A percentile compares a stretch with the other conserved stretches of the same genome.
phyloP scores from a whole-genome alignment of 78 protist genomes.

The Polysphondylium violaceum region DNA sequence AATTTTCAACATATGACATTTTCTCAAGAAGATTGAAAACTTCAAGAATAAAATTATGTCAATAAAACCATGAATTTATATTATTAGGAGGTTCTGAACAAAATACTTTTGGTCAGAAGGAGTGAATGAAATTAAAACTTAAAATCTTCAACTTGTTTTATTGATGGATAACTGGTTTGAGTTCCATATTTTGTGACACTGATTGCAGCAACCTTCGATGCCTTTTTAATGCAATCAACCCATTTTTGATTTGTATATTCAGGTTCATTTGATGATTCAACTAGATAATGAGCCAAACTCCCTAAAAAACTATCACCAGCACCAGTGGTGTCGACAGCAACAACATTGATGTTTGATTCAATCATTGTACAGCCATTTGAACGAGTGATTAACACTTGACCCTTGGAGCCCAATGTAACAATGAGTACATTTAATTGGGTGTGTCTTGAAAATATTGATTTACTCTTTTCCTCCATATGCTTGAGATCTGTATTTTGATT shows the following conservation, averaged over 20 bases:
- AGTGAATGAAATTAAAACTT: too few species aligned
- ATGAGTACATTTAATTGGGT: constrained; percentile 3
- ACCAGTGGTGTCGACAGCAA: constrained; percentile 79
- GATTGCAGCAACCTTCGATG: constrained; percentile 41
- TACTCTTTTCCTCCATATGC: background rate
- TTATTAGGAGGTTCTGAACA: too few species aligned
- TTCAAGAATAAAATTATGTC: too few species aligned
- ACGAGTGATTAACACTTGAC: background rate
- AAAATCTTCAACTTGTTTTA: too few species aligned
- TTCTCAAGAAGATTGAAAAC: too few species aligned
- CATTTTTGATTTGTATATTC: background rate
- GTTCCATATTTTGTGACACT: constrained; percentile 56
- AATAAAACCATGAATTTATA: too few species aligned
- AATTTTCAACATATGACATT: too few species aligned
- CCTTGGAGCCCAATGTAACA: constrained; percentile 59
- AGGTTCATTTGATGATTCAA: too few species aligned
- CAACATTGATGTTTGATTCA: background rate
- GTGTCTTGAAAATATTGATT: background rate
- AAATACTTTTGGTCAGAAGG: too few species aligned
- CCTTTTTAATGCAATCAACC: background rate
- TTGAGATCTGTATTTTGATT: background rate
- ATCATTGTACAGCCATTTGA: background rate
- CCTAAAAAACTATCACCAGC: constrained; percentile 81
- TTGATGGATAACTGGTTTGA: constrained; percentile 65
- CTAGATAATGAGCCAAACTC: constrained; percentile 46